Conservation (phyloP, 2,329 filamentous ascomycete species). For the Penicillium crustosum region DNA sequence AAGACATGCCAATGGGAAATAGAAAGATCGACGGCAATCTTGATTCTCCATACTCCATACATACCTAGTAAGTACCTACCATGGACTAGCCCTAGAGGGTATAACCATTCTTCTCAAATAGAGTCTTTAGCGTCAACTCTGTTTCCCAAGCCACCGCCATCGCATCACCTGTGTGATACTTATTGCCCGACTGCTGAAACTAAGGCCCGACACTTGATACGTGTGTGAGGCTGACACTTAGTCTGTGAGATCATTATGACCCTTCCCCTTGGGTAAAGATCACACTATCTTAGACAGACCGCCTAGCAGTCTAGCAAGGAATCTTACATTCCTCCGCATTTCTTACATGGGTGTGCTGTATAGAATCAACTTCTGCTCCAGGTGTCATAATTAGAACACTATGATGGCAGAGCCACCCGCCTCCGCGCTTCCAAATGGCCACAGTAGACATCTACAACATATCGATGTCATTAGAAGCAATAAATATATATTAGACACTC, state of each 20-base stretch:
- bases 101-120: slow-evolving; percentile 7
- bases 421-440: not conserved
- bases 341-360: not conserved
- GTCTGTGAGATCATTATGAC: slow-evolving; percentile 22
- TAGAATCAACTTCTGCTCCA: not conserved
- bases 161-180: not conserved
- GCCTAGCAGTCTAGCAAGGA: not conserved
- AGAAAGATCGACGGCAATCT: not conserved
- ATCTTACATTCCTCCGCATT: not conserved
- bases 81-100: not conserved
- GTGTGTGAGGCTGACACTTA: slow-evolving; percentile 5
- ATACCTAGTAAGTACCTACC: not conserved
- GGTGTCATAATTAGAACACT: slow-evolving; percentile 20
- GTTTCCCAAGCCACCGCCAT: slow-evolving; percentile 14
- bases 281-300: not conserved
- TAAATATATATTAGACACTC: not conserved
- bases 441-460: slow-evolving; percentile 6
- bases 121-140: slow-evolving; percentile 24
- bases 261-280: not conserved
- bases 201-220: not conserved
- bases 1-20: not conserved
- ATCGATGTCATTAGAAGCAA: slow-evolving; percentile 18
- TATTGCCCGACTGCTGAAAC: not conserved
- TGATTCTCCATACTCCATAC: not conserved
- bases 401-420: slow-evolving; percentile 21